Base-by-base conservation (phyloP, 176 grass and related monocot species). In the Carex littledalei region DNA sequence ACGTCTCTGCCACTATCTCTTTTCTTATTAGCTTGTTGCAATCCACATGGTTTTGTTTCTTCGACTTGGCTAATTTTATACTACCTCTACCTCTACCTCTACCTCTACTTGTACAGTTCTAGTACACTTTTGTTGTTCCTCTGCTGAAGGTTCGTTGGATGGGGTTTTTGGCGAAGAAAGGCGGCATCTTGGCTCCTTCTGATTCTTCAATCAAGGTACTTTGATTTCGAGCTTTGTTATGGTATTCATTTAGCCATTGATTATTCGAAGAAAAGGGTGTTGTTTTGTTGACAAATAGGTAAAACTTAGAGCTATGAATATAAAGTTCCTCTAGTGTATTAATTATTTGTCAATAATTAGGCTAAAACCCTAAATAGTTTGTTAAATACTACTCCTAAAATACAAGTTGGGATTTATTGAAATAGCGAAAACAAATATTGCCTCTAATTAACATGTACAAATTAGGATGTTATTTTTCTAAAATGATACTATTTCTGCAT, bases 31-130 rank as follows among this genome's bases (percentile, higher is more conserved):
- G 14, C 16, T 66, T 67, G 47, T 50, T 68, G 18, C 62, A 83
- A 83, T 83, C 81, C 81, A 64, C 81, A 83, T 83, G 81, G 61
- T 67, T 53, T 54, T 83, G 60, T 83, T 68, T 83, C 81, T 83
- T 83, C 60, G 31, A n/a, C 78, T 39, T 80, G 56, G 17, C 24
- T 63, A 59, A 20, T 22, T 64, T 13, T 47, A 20, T 56, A 41
- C 79, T 62, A 8, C 29, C 29, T 29, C 29, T 29, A 39, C 55
- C 60, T 81, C 24, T 34, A 34, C 32, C 32, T 34, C 1, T 34
- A 39, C 55, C 60, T 81, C 81, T 53, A 67, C 60, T 83, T 67
- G 15, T 49, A 31, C 37, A 67, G 37, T 67, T 67, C 37, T 29
- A 62, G 18, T 20, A 81, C 74, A 32, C 50, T 81, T n/a, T 29